These are phyloP conservation scores for Neurospora sp. DNA, from an alignment of 495 filamentous ascomycete genomes.

Conservation along the genomic window DNA sequence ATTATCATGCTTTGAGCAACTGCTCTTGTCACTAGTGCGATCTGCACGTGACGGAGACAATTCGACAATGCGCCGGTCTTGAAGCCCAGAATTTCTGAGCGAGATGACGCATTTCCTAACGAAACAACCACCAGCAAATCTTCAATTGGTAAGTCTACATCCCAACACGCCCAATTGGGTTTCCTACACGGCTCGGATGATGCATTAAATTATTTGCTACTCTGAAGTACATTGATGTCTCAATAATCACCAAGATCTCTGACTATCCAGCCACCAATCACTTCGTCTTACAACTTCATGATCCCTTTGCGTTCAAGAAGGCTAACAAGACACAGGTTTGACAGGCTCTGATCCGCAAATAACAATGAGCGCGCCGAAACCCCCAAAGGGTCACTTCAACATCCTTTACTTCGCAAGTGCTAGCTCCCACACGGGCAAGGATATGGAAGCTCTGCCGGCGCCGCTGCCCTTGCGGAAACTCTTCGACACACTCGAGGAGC, in stretches of 20 bases:
- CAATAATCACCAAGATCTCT: constrained; percentile 54
- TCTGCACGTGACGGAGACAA: not conserved
- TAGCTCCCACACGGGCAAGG: constrained; percentile 59
- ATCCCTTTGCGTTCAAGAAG: not conserved
- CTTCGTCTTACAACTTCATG: constrained; percentile 1
- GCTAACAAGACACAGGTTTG: not conserved
- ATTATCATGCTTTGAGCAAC: not conserved
- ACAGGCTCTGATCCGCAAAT: constrained; percentile 7
- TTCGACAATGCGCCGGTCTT: not conserved
- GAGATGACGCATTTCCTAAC: not conserved
- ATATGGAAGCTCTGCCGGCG: constrained; percentile 60
- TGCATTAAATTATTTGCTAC: constrained; percentile 57
- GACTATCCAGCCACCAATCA: constrained; percentile 25
- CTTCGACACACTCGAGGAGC: constrained; percentile 61
- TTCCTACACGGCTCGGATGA: constrained; percentile 25
- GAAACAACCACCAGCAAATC: not conserved
- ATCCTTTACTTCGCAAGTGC: constrained; percentile 83
- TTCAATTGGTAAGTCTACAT: constrained; percentile 9
- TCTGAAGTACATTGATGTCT: constrained; percentile 43
- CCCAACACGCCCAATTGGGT: not conserved
- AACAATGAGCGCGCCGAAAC: constrained; percentile 24
- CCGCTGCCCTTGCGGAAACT: constrained; percentile 58
- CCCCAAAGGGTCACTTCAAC: constrained; percentile 53
- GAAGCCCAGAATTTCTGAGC: not conserved
- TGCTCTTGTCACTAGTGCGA: not conserved